Evolutionary conservation across 805 yeast genomes (phyloP), one percentile per base, ranked within the genome.

Genomic region (Candida pseudofarinosa): DNA sequence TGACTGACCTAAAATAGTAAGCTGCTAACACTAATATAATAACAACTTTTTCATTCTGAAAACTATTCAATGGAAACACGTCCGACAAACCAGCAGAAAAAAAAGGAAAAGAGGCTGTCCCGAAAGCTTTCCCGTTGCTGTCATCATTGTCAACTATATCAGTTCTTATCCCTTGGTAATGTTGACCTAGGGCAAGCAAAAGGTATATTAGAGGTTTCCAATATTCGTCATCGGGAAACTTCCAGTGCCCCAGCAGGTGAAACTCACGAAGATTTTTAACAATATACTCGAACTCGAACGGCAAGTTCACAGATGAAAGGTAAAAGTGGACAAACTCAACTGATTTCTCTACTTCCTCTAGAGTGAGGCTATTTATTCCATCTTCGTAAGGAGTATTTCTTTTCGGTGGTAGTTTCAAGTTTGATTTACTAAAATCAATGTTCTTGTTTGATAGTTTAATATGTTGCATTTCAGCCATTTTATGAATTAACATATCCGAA

Each of bases 171-270:
- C 39, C 39, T 19, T 19, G 10, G 31, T 36, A 36, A 36, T 36
- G 39, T 36, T 36, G 39, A 16, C 39, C 31, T 33, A 36, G 39
- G 3, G 39, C 35, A 23, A 36, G 39, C 23, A 36, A 17, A 13
- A 36, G 16, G 31, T 36, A 36, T 8, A 36, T 19, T 13, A 36
- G 15, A 15, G 20, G 39, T 19, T 19, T 36, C 39, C 39, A 36
- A 19, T 36, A 36, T 23, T 17, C 26, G 19, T 36, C 39, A 12
- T 7, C 7, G 7, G 31, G 31, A 19, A 36, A 36, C 4, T 18
- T 8, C 39, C 39, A 36, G 13, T 4, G 5, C 13, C 39, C 31
- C 19, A 19, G 13, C 13, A 14, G 8, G 17, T 16, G 23, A 23
- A 36, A 36, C 26, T 13, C 16, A 14, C 31, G n/a, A 10, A 36